phyloP scores from a whole-genome alignment of 202 grass and related monocot species.

The Saccharum hybrid region DNA sequence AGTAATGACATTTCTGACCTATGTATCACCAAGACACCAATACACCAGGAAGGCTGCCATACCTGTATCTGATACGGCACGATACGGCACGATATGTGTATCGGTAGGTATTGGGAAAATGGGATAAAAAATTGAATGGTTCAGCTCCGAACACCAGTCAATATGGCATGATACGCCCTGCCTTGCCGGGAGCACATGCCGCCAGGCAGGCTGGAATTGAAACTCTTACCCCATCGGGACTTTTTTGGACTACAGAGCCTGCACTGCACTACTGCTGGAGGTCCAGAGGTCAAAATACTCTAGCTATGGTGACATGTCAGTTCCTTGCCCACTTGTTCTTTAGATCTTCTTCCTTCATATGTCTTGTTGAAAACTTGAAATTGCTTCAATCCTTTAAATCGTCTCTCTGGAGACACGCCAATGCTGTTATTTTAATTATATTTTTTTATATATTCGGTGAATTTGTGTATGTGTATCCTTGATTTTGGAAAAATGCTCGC shows the following conservation, averaged over 20 bases:
- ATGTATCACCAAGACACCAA: neutral
- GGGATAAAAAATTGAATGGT: neutral
- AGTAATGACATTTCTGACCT: neutral
- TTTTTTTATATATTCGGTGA: neutral
- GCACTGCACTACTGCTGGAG: neutral
- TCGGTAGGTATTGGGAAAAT: neutral
- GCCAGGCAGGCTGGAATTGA: neutral
- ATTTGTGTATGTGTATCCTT: neutral
- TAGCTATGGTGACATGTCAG: neutral
- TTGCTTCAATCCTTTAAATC: neutral
- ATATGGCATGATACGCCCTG: neutral
- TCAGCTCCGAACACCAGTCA: neutral
- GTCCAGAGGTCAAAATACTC: neutral
- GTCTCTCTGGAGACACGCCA: neutral
- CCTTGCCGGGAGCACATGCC: neutral
- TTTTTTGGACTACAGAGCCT: neutral
- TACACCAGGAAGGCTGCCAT: neutral
- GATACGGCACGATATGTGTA: neutral
- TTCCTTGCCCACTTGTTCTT: neutral
- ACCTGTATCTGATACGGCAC: neutral
- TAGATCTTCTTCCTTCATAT: neutral
- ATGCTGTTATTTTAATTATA: neutral
- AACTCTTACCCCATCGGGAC: neutral
- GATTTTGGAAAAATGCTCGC: neutral
- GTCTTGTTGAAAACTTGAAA: neutral